These are phyloP conservation scores for Pecoramyces ruminantium DNA, from an alignment of 192 early-diverging fungal genomes.

Conservation along the genomic window DNA sequence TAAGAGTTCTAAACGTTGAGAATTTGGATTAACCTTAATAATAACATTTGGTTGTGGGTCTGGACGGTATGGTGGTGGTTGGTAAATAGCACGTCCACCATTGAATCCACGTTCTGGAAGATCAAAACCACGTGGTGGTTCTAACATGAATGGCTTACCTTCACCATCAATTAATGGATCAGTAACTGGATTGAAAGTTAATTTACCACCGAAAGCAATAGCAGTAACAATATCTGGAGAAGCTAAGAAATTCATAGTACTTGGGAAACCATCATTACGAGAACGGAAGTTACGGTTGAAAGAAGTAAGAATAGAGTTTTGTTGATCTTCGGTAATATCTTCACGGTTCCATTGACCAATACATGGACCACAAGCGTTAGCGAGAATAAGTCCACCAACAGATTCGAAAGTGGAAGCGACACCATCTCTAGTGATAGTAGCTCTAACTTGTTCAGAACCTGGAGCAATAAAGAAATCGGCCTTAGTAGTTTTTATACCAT, in stretches of 20 bases:
- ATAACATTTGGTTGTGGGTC: constrained; percentile 20
- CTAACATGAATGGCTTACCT: constrained; percentile 63
- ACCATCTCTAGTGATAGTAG: constrained; percentile 93
- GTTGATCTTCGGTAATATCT: constrained; percentile 46
- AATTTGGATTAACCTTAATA: constrained; percentile 37
- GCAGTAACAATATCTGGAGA: constrained; percentile 94
- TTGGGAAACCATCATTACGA: constrained; percentile 83
- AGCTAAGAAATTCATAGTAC: constrained; percentile 93
- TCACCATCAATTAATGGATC: constrained; percentile 53
- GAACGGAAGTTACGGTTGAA: constrained; percentile 97
- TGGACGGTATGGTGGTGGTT: constrained; percentile 20
- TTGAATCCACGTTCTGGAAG: constrained; percentile 71
- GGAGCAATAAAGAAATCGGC: constrained; percentile 87
- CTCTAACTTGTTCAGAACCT: constrained; percentile 94
- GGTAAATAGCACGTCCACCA: constrained; percentile 48
- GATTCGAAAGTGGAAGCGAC: constrained; percentile 58
- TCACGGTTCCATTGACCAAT: constrained; percentile 84
- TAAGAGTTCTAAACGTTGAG: constrained; percentile 71
- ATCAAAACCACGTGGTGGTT: constrained; percentile 65
- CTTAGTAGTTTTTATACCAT: constrained; percentile 54
- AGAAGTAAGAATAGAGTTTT: constrained; percentile 85
- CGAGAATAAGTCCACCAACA: constrained; percentile 76
- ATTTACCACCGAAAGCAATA: constrained; percentile 69
- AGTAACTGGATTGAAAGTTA: constrained; percentile 79
- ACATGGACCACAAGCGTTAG: constrained; percentile 95